Conservation (phyloP, 306 rosid genomes). For the Ochetophila trinervis region DNA sequence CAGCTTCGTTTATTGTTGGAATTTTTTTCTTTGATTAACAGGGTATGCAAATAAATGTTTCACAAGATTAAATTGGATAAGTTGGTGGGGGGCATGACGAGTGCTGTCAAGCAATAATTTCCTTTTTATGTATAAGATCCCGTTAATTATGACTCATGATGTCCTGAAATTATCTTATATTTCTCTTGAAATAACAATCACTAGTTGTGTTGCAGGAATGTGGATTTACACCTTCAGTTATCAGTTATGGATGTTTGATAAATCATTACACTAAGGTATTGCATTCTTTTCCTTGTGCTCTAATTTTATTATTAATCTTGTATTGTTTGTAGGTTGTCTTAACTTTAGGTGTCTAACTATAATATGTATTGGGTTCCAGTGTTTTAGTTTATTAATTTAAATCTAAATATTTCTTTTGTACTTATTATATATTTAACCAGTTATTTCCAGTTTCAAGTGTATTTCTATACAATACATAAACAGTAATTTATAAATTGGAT, state of each 20-base stretch:
- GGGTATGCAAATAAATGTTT: no score
- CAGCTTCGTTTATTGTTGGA: no score
- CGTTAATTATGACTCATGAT: no score
- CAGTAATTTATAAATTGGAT: neutral
- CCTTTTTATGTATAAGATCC: no score
- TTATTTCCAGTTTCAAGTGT: no score
- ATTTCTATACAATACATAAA: neutral
- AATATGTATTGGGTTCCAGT: no score
- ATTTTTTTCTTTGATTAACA: no score
- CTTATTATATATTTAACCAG: neutral
- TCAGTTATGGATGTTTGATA: constrained; percentile 91
- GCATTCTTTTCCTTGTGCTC: constrained; percentile 4
- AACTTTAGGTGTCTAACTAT: neutral
- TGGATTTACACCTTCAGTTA: constrained; percentile 84
- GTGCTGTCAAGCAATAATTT: no score
- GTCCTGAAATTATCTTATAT: neutral
- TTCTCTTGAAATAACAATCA: constrained; percentile 17
- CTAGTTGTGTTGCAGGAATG: constrained; percentile 61
- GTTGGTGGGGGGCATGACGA: no score
- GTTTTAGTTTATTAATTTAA: no score
- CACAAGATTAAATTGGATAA: no score
- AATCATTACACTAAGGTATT: constrained; percentile 85
- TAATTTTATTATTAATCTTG: constrained; percentile 8
- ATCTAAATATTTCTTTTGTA: neutral
- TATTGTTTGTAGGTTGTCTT: neutral